These are phyloP conservation scores for Solanum sejunctum DNA, from an alignment of 257 asterid species.

Conservation along the genomic window DNA sequence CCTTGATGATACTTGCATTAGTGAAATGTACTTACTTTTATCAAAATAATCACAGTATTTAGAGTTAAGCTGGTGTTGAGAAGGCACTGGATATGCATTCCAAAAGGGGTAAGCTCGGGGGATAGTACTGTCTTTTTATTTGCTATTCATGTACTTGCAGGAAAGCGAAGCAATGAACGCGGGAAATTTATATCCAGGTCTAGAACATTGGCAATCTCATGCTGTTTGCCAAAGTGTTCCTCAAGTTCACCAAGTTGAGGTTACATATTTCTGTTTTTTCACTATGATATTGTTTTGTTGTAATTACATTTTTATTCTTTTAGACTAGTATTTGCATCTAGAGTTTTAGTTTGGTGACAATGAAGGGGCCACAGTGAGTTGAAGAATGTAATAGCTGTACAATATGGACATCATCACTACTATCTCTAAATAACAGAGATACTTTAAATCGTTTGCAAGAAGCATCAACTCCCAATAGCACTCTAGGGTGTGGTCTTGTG, in stretches of 20 bases:
- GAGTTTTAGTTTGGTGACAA: neutral
- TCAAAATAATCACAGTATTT: neutral
- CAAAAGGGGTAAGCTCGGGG: neutral
- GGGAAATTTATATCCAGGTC: conserved; percentile 42
- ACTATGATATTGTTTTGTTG: neutral
- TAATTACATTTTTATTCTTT: neutral
- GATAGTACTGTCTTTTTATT: neutral
- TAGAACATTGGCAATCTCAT: conserved; percentile 60
- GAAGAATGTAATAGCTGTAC: neutral
- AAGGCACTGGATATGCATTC: neutral
- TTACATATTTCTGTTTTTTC: neutral
- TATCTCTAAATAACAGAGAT: neutral
- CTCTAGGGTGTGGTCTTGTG: neutral
- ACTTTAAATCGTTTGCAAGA: neutral
- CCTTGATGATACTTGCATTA: neutral
- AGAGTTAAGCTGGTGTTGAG: neutral
- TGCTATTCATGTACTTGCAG: conserved; percentile 15
- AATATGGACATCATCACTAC: neutral
- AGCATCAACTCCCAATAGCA: neutral
- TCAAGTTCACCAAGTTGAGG: conserved; percentile 45
- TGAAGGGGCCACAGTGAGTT: neutral
- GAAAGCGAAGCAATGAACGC: conserved; percentile 39
- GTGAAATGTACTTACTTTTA: neutral
- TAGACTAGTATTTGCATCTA: neutral
- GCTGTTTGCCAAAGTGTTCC: conserved; percentile 39